Evolutionary conservation across 1,284 basidiomycete genomes (phyloP).

Genomic region (Cryptococcus amylolentus): DNA sequence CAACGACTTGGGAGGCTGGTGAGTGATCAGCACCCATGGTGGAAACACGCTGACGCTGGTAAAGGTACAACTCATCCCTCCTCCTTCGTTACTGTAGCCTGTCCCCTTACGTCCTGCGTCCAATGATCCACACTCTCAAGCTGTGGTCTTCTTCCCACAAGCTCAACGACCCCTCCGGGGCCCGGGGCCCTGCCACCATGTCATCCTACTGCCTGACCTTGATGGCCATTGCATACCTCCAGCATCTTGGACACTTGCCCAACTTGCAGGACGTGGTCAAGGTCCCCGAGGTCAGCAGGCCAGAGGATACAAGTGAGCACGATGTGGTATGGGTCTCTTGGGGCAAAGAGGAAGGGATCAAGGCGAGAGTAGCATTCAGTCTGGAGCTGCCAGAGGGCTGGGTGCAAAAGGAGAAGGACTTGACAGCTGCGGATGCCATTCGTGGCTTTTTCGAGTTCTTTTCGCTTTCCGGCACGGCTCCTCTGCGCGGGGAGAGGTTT

Average conservation of each 20-base stretch:
- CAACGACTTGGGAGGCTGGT: constrained; percentile 49
- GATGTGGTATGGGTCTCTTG: constrained; percentile 41
- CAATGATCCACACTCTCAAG: constrained; percentile 47
- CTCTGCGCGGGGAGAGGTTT: constrained; percentile 11
- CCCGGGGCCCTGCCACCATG: constrained; percentile 36
- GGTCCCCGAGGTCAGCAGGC: constrained; percentile 6
- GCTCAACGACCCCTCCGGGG: constrained; percentile 45
- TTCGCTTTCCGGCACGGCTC: constrained; percentile 3
- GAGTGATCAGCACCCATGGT: constrained; percentile 5
- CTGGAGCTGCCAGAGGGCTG: constrained; percentile 20
- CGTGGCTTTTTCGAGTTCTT: constrained; percentile 41
- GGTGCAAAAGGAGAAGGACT: constrained; percentile 13
- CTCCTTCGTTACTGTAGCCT: constrained; percentile 47
- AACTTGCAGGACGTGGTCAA: constrained; percentile 40
- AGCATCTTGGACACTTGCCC: constrained; percentile 36
- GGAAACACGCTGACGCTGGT: neutral
- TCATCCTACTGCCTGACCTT: constrained; percentile 49
- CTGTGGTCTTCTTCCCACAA: constrained; percentile 41
- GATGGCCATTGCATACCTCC: constrained; percentile 49
- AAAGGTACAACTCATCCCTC: constrained; percentile 47
- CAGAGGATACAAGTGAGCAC: constrained; percentile 13
- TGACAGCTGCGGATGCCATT: constrained; percentile 36
- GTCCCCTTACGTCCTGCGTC: constrained; percentile 45
- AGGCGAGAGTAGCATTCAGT: constrained; percentile 31
- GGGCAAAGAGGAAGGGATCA: constrained; percentile 35